A percentile compares a stretch with the other conserved stretches of the same genome.
Conservation (phyloP, 805 yeast genomes). For the Metschnikowia reukaufii region DNA sequence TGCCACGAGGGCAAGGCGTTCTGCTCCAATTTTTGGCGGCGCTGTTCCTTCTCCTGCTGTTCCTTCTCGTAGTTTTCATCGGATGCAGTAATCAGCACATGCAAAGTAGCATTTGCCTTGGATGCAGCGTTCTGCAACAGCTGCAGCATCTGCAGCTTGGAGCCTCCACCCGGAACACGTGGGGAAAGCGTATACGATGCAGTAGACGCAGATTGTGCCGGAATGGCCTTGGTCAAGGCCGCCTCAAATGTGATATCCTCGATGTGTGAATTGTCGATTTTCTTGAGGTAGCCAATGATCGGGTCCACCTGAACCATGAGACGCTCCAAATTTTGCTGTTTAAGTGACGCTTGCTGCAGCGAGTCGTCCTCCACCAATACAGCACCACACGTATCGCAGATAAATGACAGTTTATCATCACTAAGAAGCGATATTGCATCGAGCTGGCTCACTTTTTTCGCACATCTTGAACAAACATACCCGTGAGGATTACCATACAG, state of each 20-base stretch:
- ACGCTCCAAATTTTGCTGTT: slow-evolving; percentile 77
- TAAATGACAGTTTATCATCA: slow-evolving; percentile 75
- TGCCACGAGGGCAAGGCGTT: slow-evolving; percentile 98
- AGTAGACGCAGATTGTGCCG: slow-evolving; percentile 69
- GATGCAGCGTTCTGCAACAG: slow-evolving; percentile 50
- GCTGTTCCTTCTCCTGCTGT: slow-evolving; percentile 62
- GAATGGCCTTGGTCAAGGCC: slow-evolving; percentile 77
- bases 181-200: slow-evolving; percentile 69
- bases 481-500: slow-evolving; percentile 92
- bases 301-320: slow-evolving; percentile 91
- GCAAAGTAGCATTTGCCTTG: slow-evolving; percentile 79
- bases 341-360: slow-evolving; percentile 73
- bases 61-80: slow-evolving; percentile 75
- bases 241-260: slow-evolving; percentile 43
- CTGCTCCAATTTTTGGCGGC: slow-evolving; percentile 73
- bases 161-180: slow-evolving; percentile 32
- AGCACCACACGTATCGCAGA: slow-evolving; percentile 82
- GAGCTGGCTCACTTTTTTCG: slow-evolving; percentile 74
- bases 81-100: slow-evolving; percentile 84
- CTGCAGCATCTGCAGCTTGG: slow-evolving; percentile 33
- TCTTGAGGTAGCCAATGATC: slow-evolving; percentile 73
- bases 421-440: slow-evolving; percentile 84
- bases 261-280: slow-evolving; percentile 41
- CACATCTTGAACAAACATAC: slow-evolving; percentile 84
- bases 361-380: slow-evolving; percentile 84